A percentile compares a stretch with the other conserved stretches of the same genome.
These are phyloP conservation scores for Lichtheimia ornata DNA, from an alignment of 371 early-diverging fungal species.

Conservation along the genomic window DNA sequence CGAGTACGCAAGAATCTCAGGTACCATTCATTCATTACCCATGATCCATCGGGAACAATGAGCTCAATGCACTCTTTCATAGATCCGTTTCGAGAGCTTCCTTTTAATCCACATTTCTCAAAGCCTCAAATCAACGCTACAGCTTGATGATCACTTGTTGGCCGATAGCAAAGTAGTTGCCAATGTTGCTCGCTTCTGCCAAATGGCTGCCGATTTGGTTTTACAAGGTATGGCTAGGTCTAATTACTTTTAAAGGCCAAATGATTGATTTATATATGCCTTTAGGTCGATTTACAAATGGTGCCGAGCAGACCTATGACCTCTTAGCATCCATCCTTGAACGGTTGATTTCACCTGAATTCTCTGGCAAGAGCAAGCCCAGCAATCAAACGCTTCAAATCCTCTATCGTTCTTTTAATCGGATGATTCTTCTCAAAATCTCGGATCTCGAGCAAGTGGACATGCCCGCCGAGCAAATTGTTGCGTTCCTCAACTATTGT, in stretches of 20 bases:
- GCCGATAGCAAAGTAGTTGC: constrained; percentile 44
- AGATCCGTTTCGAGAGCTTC: constrained; percentile 55
- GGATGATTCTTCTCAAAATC: constrained; percentile 59
- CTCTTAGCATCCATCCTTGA: constrained; percentile 61
- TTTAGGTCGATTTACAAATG: constrained; percentile 52
- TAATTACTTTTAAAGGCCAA: neutral
- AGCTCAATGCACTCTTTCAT: neutral
- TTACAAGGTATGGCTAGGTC: constrained; percentile 53
- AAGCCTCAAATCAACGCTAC: constrained; percentile 55
- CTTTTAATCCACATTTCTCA: constrained; percentile 59
- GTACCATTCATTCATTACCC: constrained; percentile 6
- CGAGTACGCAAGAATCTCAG: constrained; percentile 41
- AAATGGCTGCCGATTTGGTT: constrained; percentile 67
- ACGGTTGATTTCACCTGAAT: constrained; percentile 39
- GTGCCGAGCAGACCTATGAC: constrained; percentile 60
- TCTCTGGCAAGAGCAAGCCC: constrained; percentile 17
- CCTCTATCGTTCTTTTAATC: constrained; percentile 56
- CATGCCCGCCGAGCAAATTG: constrained; percentile 28
- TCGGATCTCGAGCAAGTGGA: constrained; percentile 45
- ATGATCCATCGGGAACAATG: neutral
- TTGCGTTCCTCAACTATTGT: constrained; percentile 62
- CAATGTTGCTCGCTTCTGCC: constrained; percentile 60
- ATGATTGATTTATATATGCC: constrained; percentile 2
- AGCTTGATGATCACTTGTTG: constrained; percentile 43
- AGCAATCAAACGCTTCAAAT: constrained; percentile 20